phyloP scores from a whole-genome alignment of 1,284 basidiomycete genomes.

The Malassezia caprae region DNA sequence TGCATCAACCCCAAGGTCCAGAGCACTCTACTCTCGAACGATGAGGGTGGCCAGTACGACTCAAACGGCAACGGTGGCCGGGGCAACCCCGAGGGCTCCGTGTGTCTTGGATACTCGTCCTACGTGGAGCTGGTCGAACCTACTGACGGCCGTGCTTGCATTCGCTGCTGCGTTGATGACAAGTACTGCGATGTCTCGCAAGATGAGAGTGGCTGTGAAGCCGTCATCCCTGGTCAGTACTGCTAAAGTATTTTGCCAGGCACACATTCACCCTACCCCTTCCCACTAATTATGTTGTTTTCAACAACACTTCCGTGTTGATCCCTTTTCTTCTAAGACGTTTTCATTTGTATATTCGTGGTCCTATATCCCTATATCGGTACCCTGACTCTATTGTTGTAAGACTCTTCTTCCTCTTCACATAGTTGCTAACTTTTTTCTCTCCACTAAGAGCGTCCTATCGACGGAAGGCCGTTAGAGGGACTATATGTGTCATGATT shows the following conservation, averaged over 20 bases:
- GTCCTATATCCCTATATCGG: not conserved
- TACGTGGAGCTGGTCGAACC: conserved; percentile 46
- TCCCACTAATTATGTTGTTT: not conserved
- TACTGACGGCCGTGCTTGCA: conserved; percentile 28
- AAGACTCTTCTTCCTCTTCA: not conserved
- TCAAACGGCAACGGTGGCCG: conserved; percentile 37
- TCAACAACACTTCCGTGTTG: not conserved
- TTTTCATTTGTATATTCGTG: not conserved
- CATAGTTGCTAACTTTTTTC: not conserved
- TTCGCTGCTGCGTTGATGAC: conserved; percentile 39
- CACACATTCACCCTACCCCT: not conserved
- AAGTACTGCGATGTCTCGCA: conserved; percentile 16
- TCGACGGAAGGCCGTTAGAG: no score
- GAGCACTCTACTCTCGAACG: conserved; percentile 19
- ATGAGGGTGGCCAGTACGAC: conserved; percentile 45
- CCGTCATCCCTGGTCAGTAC: conserved; percentile 22
- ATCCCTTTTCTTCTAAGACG: not conserved
- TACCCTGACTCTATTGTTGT: not conserved
- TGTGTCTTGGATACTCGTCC: conserved; percentile 32
- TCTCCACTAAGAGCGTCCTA: not conserved
- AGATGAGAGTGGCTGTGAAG: conserved; percentile 21
- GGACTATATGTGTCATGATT: no score
- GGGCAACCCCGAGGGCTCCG: conserved; percentile 35
- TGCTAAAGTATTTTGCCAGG: not conserved
- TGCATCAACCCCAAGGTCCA: conserved; percentile 21